Conservation (phyloP, 805 yeast species). For the Hanseniaspora clermontiae region DNA sequence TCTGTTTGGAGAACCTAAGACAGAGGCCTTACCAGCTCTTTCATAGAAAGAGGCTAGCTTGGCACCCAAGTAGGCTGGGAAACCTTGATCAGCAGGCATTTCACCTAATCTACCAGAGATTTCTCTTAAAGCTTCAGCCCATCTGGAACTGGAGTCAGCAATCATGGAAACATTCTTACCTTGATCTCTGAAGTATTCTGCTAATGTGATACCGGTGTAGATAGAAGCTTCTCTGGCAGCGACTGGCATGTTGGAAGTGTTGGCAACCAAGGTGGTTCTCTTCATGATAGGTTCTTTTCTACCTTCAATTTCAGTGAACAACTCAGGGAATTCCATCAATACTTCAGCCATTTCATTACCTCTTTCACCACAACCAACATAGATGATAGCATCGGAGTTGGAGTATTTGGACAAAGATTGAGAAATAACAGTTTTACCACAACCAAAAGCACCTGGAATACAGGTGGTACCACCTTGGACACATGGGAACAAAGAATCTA, state of each 20-base stretch:
- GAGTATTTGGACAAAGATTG: slow-evolving; percentile 95
- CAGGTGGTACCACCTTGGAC: slow-evolving; percentile 99
- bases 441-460: slow-evolving; percentile 99
- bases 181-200: slow-evolving; percentile 99
- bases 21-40: slow-evolving; percentile 95
- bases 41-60: slow-evolving; percentile 97
- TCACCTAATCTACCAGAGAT: slow-evolving; percentile 99
- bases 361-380: slow-evolving; percentile 93
- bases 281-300: slow-evolving; percentile 98
- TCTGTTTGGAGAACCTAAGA: slow-evolving; percentile 94
- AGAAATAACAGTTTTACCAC: slow-evolving; percentile 97
- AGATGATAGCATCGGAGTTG: slow-evolving; percentile 90
- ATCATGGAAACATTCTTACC: slow-evolving; percentile 98
- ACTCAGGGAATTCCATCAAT: slow-evolving; percentile 97
- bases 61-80: slow-evolving; percentile 99
- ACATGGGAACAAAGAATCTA: slow-evolving; percentile 95
- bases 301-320: slow-evolving; percentile 80
- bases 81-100: slow-evolving; percentile 99
- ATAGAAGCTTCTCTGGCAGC: slow-evolving; percentile 99
- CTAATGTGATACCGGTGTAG: slow-evolving; percentile 96
- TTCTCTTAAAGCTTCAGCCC: slow-evolving; percentile 99
- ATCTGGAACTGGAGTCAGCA: slow-evolving; percentile 98
- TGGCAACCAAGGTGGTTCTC: slow-evolving; percentile 96
- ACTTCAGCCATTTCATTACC: slow-evolving; percentile 99
- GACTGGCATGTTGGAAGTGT: slow-evolving; percentile 98